Conservation (phyloP, 2,329 filamentous ascomycete genomes). For the Pseudocercospora fijiensis region DNA sequence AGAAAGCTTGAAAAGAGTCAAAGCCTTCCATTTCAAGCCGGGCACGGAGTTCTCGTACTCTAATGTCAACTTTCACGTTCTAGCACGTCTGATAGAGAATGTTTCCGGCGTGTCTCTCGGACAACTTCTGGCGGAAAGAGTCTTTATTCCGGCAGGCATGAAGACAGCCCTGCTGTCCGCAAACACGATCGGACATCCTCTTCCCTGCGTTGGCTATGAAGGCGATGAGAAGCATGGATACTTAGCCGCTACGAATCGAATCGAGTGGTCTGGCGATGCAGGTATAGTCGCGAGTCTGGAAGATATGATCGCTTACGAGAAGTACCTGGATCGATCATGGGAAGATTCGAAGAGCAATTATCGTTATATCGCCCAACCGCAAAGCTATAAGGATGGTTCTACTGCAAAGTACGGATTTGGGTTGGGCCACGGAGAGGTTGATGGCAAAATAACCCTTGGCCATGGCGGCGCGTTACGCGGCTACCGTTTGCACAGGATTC, state of each 20-base stretch:
- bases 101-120: constrained; percentile 40
- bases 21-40: constrained; percentile 45
- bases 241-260: constrained; percentile 41
- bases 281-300: constrained; percentile 46
- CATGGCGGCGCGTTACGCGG: constrained; percentile 48
- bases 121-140: constrained; percentile 40
- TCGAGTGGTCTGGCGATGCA: constrained; percentile 51
- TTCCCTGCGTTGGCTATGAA: constrained; percentile 48
- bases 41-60: constrained; percentile 48
- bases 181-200: constrained; percentile 41
- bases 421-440: constrained; percentile 34
- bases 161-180: constrained; percentile 42
- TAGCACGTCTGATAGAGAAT: constrained; percentile 43
- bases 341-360: constrained; percentile 41
- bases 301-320: constrained; percentile 51
- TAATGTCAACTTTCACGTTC: constrained; percentile 47
- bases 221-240: constrained; percentile 43
- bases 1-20: constrained; percentile 33
- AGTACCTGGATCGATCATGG: constrained; percentile 40
- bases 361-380: constrained; percentile 31
- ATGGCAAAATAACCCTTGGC: constrained; percentile 33
- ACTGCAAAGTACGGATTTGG: constrained; percentile 43
- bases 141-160: constrained; percentile 47
- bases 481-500: constrained; percentile 41
- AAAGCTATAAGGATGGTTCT: constrained; percentile 40